phyloP scores from a whole-genome alignment of 257 asterid species.

The Ilex aquifolium region DNA sequence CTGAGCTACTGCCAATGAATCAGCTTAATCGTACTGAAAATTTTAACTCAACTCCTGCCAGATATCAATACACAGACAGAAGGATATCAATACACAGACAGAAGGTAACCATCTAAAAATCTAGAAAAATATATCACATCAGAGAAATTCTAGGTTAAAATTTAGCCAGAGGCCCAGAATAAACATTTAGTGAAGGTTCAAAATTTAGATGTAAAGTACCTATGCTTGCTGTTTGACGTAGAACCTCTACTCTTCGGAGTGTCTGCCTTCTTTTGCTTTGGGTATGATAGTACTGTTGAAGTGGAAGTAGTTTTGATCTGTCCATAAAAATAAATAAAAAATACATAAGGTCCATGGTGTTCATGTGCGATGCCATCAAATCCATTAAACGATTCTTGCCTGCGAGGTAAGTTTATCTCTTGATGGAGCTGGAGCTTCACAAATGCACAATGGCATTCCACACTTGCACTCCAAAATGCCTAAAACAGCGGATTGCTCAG shows the following conservation, averaged over 20 bases:
- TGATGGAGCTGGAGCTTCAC: constrained; percentile 75
- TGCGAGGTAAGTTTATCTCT: constrained; percentile 36
- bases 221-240: constrained; percentile 64
- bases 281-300: constrained; percentile 30
- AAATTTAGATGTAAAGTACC: constrained; percentile 38
- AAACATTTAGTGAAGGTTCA: background rate
- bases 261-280: constrained; percentile 59
- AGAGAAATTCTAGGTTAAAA: too few species aligned
- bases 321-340: constrained; percentile 27
- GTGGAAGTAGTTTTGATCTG: constrained; percentile 39
- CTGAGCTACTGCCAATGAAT: too few species aligned
- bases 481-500: constrained; percentile 30
- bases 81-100: too few species aligned
- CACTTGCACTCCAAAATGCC: constrained; percentile 73
- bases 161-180: too few species aligned
- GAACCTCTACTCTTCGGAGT: constrained; percentile 65
- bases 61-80: too few species aligned
- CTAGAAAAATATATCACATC: too few species aligned
- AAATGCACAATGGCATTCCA: constrained; percentile 99
- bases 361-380: constrained; percentile 13
- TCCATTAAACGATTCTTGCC: constrained; percentile 34
- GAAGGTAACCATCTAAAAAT: too few species aligned
- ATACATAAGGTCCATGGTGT: constrained; percentile 15
- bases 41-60: too few species aligned
- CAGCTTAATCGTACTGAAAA: too few species aligned